phyloP scores from a whole-genome alignment of 306 rosid genomes.

The Notholithocarpus densiflorus region DNA sequence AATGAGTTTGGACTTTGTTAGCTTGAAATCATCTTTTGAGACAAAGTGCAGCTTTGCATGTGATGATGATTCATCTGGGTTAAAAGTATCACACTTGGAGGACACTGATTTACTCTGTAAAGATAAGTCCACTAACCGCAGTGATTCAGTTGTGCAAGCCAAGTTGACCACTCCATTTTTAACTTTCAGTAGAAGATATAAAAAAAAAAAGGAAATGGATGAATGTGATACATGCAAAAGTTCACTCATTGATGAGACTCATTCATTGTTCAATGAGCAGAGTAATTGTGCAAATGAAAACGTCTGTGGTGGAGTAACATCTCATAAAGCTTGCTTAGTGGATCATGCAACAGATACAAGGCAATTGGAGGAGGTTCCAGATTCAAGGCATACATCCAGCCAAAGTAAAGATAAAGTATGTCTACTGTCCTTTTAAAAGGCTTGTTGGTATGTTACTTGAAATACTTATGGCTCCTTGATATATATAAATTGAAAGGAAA shows the following conservation, averaged over 20 bases:
- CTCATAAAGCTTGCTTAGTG: slow-evolving; percentile 26
- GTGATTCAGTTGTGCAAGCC: slow-evolving; percentile 13
- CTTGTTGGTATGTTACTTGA: slow-evolving; percentile 21
- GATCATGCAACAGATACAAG: slow-evolving; percentile 32
- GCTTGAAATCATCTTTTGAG: slow-evolving; percentile 19
- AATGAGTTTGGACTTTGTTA: slow-evolving; percentile 17
- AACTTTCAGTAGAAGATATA: slow-evolving; percentile 51
- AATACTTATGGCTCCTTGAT: slow-evolving; percentile 9
- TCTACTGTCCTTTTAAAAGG: neutral
- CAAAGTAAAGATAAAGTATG: slow-evolving; percentile 42
- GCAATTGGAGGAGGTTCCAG: slow-evolving; percentile 36
- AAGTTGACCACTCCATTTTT: slow-evolving; percentile 29
- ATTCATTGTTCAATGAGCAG: slow-evolving; percentile 34
- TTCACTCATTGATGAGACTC: slow-evolving; percentile 17
- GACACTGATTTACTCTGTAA: slow-evolving; percentile 24
- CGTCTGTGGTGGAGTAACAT: slow-evolving; percentile 25
- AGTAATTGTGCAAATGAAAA: slow-evolving; percentile 32
- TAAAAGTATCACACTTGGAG: slow-evolving; percentile 30
- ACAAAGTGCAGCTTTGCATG: slow-evolving; percentile 21
- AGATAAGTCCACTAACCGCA: slow-evolving; percentile 21
- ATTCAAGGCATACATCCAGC: slow-evolving; percentile 9
- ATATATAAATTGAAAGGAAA: neutral
- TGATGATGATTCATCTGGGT: slow-evolving; percentile 20
- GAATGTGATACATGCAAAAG: slow-evolving; percentile 23
- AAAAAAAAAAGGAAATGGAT: slow-evolving; percentile 39